These are phyloP conservation scores for Rubus idaeus DNA, from an alignment of 306 rosid genomes.

Conservation along the genomic window DNA sequence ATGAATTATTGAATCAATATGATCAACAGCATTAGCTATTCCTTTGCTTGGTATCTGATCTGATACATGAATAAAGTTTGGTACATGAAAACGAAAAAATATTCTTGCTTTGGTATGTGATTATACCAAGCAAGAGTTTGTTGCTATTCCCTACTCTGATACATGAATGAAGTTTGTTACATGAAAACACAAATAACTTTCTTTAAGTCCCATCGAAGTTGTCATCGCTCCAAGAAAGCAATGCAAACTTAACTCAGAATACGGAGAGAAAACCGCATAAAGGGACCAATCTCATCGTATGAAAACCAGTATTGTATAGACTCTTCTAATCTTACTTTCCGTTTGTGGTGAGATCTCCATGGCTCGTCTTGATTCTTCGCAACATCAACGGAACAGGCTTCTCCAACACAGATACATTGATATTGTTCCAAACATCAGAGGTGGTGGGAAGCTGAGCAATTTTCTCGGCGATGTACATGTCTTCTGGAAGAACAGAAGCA, in stretches of 20 bases:
- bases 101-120: background rate
- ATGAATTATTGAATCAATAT: background rate
- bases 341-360: conserved; percentile 27
- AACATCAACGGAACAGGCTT: conserved; percentile 54
- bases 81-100: background rate
- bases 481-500: conserved; percentile 92
- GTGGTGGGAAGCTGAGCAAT: conserved; percentile 62
- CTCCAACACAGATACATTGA: conserved; percentile 76
- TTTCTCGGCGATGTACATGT: conserved; percentile 73
- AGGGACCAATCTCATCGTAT: background rate
- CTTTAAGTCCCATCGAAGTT: background rate
- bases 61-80: background rate
- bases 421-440: conserved; percentile 77
- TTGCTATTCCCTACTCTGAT: background rate
- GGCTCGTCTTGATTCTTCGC: conserved; percentile 49
- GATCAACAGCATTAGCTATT: background rate
- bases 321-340: conserved; percentile 35
- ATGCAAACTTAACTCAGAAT: background rate
- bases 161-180: background rate
- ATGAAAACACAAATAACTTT: background rate
- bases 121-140: background rate
- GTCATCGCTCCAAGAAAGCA: background rate
- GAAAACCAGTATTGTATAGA: background rate
- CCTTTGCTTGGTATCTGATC: background rate
- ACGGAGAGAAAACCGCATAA: background rate